These are phyloP conservation scores for Backusella morwellensis DNA, from an alignment of 192 early-diverging fungal genomes.

Conservation along the genomic window DNA sequence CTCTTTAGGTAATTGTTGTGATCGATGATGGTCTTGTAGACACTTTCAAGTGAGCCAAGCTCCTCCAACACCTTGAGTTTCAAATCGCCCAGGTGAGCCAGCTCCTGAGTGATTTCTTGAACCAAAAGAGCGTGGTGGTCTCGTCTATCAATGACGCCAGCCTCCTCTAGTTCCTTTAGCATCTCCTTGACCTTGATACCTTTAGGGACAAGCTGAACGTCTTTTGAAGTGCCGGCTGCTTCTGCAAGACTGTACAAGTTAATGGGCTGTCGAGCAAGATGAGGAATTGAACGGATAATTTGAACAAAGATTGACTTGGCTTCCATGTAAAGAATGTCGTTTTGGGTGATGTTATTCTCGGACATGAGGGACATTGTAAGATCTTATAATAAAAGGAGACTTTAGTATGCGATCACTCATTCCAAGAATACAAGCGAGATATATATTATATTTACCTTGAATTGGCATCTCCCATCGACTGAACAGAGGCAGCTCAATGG, in stretches of 20 bases:
- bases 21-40: conserved; percentile 90
- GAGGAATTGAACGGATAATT: conserved; percentile 84
- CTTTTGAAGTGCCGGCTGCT: conserved; percentile 80
- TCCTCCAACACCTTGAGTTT: conserved; percentile 84
- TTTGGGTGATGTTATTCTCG: conserved; percentile 85
- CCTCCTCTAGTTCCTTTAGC: conserved; percentile 78
- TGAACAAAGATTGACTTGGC: conserved; percentile 92
- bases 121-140: conserved; percentile 79
- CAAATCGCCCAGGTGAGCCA: conserved; percentile 86
- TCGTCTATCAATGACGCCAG: conserved; percentile 65
- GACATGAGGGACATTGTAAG: conserved; percentile 62
- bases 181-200: conserved; percentile 95
- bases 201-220: conserved; percentile 84
- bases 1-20: conserved; percentile 89
- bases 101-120: conserved; percentile 85
- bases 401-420: background rate
- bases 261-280: conserved; percentile 52
- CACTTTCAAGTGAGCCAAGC: conserved; percentile 70
- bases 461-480: conserved; percentile 82
- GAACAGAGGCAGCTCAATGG: conserved; percentile 69
- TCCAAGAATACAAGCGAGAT: background rate
- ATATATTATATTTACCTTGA: conserved; percentile 43
- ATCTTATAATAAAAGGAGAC: conserved; percentile 17
- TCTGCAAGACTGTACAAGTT: conserved; percentile 73
- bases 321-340: conserved; percentile 93